Percentiles rank a stretch among this genome's conserved stretches.
phyloP scores from a whole-genome alignment of 225 moss, liverwort and hornwort genomes.

The Polytrichum formosum region DNA sequence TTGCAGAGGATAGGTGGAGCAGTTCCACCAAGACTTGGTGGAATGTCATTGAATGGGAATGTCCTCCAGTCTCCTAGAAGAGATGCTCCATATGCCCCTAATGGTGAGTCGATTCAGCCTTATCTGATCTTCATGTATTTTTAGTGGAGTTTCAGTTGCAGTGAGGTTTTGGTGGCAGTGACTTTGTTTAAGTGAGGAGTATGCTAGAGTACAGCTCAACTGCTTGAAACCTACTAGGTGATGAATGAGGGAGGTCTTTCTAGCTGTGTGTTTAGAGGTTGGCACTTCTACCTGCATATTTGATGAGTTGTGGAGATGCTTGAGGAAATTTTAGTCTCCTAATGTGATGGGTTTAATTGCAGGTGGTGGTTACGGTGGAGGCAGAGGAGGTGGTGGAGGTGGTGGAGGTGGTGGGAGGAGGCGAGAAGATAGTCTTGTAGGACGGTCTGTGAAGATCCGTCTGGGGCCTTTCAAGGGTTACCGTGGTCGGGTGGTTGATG shows the following conservation, averaged over 20 bases:
- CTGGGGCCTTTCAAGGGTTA: conserved; percentile 91
- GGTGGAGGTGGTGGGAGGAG: conserved; percentile 71
- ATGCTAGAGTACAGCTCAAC: too few species aligned
- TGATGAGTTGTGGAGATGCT: too few species aligned
- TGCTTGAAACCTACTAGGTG: too few species aligned
- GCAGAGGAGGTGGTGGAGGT: conserved; percentile 53
- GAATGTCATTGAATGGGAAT: conserved; percentile 50
- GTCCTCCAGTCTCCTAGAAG: conserved; percentile 95
- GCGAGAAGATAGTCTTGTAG: conserved; percentile 88
- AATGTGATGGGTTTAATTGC: conserved; percentile 1
- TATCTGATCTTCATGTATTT: too few species aligned
- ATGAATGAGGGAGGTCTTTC: too few species aligned
- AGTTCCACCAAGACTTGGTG: conserved; percentile 34
- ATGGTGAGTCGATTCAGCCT: conserved; percentile 23
- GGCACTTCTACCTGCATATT: too few species aligned
- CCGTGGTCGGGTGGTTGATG: conserved; percentile 94
- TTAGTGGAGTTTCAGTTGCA: too few species aligned
- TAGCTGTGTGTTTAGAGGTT: too few species aligned
- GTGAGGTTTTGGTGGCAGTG: too few species aligned
- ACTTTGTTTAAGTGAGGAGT: too few species aligned
- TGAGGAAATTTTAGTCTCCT: too few species aligned
- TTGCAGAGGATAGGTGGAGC: conserved; percentile 52
- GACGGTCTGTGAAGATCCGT: conserved; percentile 92
- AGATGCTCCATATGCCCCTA: conserved; percentile 39
- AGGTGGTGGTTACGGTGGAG: conserved; percentile 11